Conservation (phyloP, 129 eudicot species). For the Saposhnikovia divaricata region DNA sequence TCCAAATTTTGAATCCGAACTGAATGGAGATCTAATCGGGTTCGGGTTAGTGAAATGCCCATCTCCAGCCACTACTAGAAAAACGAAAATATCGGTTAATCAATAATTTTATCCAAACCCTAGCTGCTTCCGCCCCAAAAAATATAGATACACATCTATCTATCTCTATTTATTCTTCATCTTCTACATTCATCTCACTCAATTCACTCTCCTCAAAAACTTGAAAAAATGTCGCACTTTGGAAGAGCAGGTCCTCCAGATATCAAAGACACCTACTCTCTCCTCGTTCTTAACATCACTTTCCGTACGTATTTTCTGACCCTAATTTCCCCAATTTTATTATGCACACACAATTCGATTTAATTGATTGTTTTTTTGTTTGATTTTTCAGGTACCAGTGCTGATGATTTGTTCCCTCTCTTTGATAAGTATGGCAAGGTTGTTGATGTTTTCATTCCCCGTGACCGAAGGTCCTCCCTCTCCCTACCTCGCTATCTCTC, state of each 20-base stretch:
- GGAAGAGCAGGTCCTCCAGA: constrained; percentile 98
- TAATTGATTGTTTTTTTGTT: neutral
- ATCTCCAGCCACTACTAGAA: too few species aligned
- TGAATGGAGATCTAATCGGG: too few species aligned
- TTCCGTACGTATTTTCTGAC: constrained; percentile 38
- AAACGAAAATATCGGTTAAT: too few species aligned
- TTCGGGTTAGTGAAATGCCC: too few species aligned
- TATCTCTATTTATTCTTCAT: neutral
- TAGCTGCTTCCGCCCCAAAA: neutral
- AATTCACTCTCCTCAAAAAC: neutral
- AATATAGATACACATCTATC: neutral
- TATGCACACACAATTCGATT: neutral
- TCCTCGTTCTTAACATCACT: constrained; percentile 94
- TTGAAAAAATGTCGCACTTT: constrained; percentile 73
- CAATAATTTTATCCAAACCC: neutral
- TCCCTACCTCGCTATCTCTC: neutral
- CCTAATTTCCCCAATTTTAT: neutral
- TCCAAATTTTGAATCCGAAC: too few species aligned
- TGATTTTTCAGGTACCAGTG: constrained; percentile 60
- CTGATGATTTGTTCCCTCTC: constrained; percentile 88
- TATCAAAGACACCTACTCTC: constrained; percentile 89
- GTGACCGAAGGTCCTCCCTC: constrained; percentile 73
- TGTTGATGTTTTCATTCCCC: constrained; percentile 93
- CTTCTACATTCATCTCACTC: neutral
- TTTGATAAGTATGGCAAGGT: constrained; percentile 96